phyloP scores from a whole-genome alignment of 1,139 yeast species.

The Candida freyschussii region DNA sequence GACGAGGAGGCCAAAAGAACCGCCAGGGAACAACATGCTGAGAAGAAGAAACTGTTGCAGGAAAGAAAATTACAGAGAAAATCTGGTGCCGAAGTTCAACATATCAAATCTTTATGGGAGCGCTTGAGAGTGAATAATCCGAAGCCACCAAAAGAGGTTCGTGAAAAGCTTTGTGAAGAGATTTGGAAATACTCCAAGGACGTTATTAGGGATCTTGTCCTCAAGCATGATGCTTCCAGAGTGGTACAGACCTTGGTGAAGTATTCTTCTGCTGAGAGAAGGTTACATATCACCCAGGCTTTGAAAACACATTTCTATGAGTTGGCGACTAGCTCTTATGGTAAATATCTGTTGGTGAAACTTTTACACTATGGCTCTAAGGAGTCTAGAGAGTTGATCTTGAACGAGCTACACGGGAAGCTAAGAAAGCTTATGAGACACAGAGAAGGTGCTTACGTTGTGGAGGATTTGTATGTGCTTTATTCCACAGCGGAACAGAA shows the following conservation, averaged over 20 bases:
- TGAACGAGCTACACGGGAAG: constrained; percentile 85
- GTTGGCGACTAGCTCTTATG: constrained; percentile 88
- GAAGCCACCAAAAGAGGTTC: constrained; percentile 70
- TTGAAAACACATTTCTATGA: constrained; percentile 75
- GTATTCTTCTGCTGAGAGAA: constrained; percentile 74
- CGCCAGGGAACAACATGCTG: constrained; percentile 71
- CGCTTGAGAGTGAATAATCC: constrained; percentile 81
- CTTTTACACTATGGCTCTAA: constrained; percentile 88
- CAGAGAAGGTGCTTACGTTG: constrained; percentile 98
- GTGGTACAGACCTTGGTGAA: constrained; percentile 92
- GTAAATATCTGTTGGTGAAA: constrained; percentile 86
- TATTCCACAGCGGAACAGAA: constrained; percentile 83
- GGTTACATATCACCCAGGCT: constrained; percentile 63
- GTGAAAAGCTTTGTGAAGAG: constrained; percentile 77
- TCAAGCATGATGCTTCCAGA: constrained; percentile 96
- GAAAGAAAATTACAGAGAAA: constrained; percentile 87
- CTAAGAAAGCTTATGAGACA: constrained; percentile 92
- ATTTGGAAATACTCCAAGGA: constrained; percentile 81
- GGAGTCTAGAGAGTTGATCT: constrained; percentile 66
- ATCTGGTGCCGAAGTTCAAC: constrained; percentile 79
- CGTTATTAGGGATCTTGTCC: constrained; percentile 73
- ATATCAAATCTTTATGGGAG: constrained; percentile 89
- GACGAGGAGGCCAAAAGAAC: constrained; percentile 37
- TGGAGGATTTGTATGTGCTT: constrained; percentile 85
- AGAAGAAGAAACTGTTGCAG: constrained; percentile 69